These are phyloP conservation scores for Didymosphaeria variabile DNA, from an alignment of 2,329 filamentous ascomycete genomes.

Conservation along the genomic window DNA sequence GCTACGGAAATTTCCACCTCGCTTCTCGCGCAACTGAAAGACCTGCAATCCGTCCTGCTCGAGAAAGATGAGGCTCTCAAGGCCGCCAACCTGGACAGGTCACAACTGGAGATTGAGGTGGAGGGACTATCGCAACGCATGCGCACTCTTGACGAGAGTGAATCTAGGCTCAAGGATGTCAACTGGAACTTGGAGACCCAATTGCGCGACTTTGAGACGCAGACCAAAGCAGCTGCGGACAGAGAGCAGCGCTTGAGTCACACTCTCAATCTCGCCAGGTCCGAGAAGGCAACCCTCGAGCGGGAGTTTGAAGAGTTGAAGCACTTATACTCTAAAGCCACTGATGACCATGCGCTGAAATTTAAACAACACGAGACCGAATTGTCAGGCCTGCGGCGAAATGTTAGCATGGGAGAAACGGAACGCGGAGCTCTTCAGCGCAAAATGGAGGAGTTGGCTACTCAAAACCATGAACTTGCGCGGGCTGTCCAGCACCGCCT, in stretches of 20 bases:
- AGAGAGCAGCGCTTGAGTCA: constrained; percentile 84
- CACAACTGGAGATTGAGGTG: constrained; percentile 81
- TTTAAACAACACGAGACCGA: constrained; percentile 91
- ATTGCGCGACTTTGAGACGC: constrained; percentile 80
- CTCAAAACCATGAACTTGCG: constrained; percentile 90
- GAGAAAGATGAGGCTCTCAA: constrained; percentile 90
- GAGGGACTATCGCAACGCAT: constrained; percentile 82
- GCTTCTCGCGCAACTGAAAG: constrained; percentile 90
- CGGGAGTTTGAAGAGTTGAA: constrained; percentile 92
- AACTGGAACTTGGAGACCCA: constrained; percentile 98
- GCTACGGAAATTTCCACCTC: constrained; percentile 98
- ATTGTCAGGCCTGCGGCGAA: constrained; percentile 82
- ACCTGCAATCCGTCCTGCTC: constrained; percentile 82
- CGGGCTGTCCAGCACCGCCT: constrained; percentile 81
- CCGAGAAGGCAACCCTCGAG: constrained; percentile 80
- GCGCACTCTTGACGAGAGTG: constrained; percentile 87
- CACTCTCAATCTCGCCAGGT: constrained; percentile 71
- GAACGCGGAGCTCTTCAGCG: constrained; percentile 81
- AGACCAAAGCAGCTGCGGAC: constrained; percentile 78
- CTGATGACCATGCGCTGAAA: constrained; percentile 79
- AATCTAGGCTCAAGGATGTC: constrained; percentile 96
- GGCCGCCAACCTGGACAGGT: constrained; percentile 76
- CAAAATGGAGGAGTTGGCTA: constrained; percentile 86
- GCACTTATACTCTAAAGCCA: constrained; percentile 77
- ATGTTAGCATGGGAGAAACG: constrained; percentile 77